Evolutionary conservation across 306 rosid genomes (phyloP).

Genomic region (Cajanus cajan): DNA sequence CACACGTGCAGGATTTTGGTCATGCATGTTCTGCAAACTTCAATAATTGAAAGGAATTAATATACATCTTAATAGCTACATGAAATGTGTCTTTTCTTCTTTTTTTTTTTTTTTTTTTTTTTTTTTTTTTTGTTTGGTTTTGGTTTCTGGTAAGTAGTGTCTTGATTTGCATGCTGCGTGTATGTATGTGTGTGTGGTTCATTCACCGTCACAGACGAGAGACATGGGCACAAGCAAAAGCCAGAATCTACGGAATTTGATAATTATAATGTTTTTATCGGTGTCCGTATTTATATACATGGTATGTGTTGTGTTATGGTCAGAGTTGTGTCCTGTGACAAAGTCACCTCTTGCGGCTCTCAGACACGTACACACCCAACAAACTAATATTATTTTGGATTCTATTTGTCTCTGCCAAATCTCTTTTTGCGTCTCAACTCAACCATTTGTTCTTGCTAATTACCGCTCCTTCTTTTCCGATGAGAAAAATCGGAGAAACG

Average conservation of each 20-base stretch:
- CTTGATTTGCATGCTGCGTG: conserved; percentile 9
- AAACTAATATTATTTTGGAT: conserved; percentile 25
- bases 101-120: background rate
- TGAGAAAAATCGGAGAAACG: too few species aligned
- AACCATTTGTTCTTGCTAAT: too few species aligned
- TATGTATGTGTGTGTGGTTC: conserved; percentile 4
- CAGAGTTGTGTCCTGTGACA: background rate
- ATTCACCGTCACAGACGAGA: conserved; percentile 17
- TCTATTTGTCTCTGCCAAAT: conserved; percentile 12
- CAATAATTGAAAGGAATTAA: conserved; percentile 24
- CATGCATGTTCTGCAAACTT: conserved; percentile 8
- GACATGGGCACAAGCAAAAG: conserved; percentile 14
- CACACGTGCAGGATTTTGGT: conserved; percentile 32
- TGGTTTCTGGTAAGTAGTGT: background rate
- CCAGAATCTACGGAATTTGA: conserved; percentile 29
- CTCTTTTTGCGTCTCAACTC: too few species aligned
- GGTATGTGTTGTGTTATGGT: background rate
- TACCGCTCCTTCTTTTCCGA: too few species aligned
- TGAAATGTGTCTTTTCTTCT: too few species aligned
- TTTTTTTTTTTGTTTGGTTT: background rate
- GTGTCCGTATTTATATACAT: background rate
- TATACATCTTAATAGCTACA: background rate
- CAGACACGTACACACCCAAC: conserved; percentile 5
- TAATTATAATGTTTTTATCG: background rate
- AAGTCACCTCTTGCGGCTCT: conserved; percentile 26